Evolutionary conservation across 208 protist species (phyloP).

Genomic region (Trypanosoma caninum): DNA sequence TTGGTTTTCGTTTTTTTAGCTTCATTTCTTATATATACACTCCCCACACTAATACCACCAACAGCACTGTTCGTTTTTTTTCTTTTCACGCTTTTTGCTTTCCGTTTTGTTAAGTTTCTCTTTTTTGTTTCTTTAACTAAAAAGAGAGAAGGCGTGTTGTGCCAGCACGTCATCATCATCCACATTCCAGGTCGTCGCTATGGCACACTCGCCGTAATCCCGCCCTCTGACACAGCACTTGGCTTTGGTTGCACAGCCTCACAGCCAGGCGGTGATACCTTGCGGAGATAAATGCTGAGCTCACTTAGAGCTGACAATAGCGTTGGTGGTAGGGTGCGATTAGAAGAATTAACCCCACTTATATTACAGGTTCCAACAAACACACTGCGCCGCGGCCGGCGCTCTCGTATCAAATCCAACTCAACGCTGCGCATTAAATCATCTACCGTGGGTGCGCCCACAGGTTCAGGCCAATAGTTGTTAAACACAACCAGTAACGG

Average conservation of each 20-base stretch:
- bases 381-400: constrained; percentile 30
- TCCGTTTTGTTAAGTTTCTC: no score
- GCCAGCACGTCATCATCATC: no score
- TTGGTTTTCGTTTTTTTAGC: no score
- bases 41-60: not conserved
- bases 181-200: no score
- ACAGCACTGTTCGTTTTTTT: no score
- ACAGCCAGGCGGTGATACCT: constrained; percentile 9
- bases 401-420: constrained; percentile 43
- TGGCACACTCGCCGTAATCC: constrained; percentile 1
- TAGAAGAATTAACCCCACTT: constrained; percentile 51
- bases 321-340: constrained; percentile 33
- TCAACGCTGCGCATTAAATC: constrained; percentile 38
- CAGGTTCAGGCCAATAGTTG: constrained; percentile 51
- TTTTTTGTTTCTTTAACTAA: no score
- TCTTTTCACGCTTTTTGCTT: no score
- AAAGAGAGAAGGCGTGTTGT: constrained; percentile 16
- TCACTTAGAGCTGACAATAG: constrained; percentile 38
- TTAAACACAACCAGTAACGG: constrained; percentile 84
- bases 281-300: constrained; percentile 42
- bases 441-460: constrained; percentile 26
- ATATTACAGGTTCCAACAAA: constrained; percentile 73
- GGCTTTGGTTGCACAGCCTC: constrained; percentile 10
- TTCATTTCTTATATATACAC: no score
- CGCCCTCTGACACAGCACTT: not conserved